Evolutionary conservation across 768 basidiomycete genomes (phyloP), one percentile per base, ranked within the genome.

Genomic region (Lentinula detonsa): DNA sequence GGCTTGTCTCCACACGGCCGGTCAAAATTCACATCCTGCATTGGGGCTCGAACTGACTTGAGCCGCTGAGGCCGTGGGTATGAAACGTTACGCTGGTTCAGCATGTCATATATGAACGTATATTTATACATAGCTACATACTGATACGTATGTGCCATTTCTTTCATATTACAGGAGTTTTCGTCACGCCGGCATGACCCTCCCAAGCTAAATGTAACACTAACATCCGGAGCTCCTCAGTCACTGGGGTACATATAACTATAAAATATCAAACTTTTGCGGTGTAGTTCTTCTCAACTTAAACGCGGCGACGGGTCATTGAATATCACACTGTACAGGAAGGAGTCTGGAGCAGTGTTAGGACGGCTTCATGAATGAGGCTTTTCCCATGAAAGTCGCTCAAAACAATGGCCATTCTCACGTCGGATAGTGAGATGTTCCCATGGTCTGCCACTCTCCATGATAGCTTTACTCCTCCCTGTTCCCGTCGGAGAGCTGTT

Each of bases 321-420:
- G 46, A 48, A 48, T 48, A 48, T 48, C 46, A 48, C 21, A 48
- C 21, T 48, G 7, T 23, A 48, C 50, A 51, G n/a, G 13, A 51
- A 51, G 37, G 35, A 56, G 37, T 56, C 37, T 39, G 35, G 54
- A 48, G 46, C 46, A 48, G 54, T 56, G 40, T 0, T 56, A 56
- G 54, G 15, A 4, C 54, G 37, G n/a, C 37, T 35, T 35, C 3
- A 56, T 31, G 50, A 51, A 31, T 31, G 50, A 56, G 40, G 21
- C 15, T 23, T 56, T 56, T 56, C 54, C 35, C 35, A 56, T 56
- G 37, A 39, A 56, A 56, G 31, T 57, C 56, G 28, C 34, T 57
- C 40, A 39, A 37, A 57, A 48, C n/a, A 57, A 57, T 48, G 56
- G 56, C 57, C 18, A 48, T 59, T 59, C 57, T 59, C 57, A 59